Base-by-base conservation (phyloP, 2,329 filamentous ascomycete genomes). In the Myriosclerotinia duriaeana region DNA sequence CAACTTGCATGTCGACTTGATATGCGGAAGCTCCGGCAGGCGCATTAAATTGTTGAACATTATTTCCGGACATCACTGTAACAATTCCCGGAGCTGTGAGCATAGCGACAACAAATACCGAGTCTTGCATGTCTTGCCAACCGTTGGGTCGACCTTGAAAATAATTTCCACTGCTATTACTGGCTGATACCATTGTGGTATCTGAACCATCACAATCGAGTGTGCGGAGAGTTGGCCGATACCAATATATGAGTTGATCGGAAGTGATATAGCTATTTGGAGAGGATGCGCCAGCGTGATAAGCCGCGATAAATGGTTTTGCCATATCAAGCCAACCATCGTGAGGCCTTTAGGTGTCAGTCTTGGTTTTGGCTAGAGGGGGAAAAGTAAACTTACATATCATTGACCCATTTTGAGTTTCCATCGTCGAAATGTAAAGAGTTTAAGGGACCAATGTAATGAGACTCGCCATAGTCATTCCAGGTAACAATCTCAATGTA, bases 381-480 rank as follows among this genome's bases (percentile, higher is more conserved):
- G 36, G 9, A 11, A 5, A 46, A 26, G n/a, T 6, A 3, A 5
- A 61, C 67, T 60, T 58, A 72, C 71, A 72, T 72, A 34, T 72
- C 71, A 40, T 72, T 72, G n/a, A 62, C 59, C 70, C 77, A 77
- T 66, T 78, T 80, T 2, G 83, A 81, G 36, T 70, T 71, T 42
- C 71, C 71, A 58, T 72, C 69, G 55, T 72, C 71, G 34, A 61
- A 69, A 54, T 73, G 71, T 73, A 65, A 78, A 77, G 15, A 79
- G 76, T 63, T 83, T 71, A 5, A 80, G 6, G 72, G 80, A 11
- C 81, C 81, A 58, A 83, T 82, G 69, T 84, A 83, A 70, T 84
- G 81, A 1, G 81, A 79, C 70, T 85, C 83, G 7, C 83, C 82
- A 67, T 78, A 84, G 67, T 85, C 83, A 67, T 84, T 84, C 81